A percentile compares a stretch with the other conserved stretches of the same genome.
These are phyloP conservation scores for Sporobolomyces pararoseus DNA, from an alignment of 768 basidiomycete genomes.

Conservation along the genomic window DNA sequence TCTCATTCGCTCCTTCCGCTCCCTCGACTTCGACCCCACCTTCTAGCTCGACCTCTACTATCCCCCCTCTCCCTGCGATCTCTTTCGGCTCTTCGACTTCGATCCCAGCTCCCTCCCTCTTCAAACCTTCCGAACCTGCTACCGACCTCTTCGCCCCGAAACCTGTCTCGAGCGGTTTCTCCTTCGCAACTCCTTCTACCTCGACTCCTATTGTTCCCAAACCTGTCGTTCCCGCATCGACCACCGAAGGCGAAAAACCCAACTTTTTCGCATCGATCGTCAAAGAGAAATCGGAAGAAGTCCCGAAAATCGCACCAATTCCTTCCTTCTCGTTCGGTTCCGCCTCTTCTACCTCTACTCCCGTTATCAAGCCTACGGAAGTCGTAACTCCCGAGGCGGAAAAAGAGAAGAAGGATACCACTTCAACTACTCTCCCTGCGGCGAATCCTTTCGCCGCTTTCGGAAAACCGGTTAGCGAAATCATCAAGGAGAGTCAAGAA, in stretches of 20 bases:
- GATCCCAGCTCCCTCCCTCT: not conserved
- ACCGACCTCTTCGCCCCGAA: conserved; percentile 3
- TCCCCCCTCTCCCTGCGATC: not conserved
- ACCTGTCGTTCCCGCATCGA: not conserved
- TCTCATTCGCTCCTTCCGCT: conserved; percentile 12
- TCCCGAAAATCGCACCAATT: not conserved
- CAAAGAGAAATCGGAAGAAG: conserved; percentile 6
- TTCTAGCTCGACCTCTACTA: not conserved
- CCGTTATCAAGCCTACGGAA: conserved; percentile 21
- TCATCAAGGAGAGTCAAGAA: conserved; percentile 15
- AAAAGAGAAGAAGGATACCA: not conserved
- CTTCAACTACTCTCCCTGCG: not conserved
- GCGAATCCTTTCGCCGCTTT: conserved; percentile 41
- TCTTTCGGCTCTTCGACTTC: conserved; percentile 1
- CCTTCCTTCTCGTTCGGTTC: conserved; percentile 31
- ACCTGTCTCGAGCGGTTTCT: not conserved
- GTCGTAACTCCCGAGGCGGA: not conserved
- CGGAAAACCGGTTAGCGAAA: conserved; percentile 36
- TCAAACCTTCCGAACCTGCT: not conserved
- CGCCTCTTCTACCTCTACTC: not conserved
- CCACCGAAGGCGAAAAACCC: conserved; percentile 24
- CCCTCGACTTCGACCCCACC: too few species aligned
- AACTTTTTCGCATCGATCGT: conserved; percentile 68
- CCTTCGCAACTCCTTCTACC: conserved; percentile 13
- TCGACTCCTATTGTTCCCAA: conserved; percentile 9